Evolutionary conservation across 78 protist species (phyloP).

Genomic region (Bigelowiella natans): DNA sequence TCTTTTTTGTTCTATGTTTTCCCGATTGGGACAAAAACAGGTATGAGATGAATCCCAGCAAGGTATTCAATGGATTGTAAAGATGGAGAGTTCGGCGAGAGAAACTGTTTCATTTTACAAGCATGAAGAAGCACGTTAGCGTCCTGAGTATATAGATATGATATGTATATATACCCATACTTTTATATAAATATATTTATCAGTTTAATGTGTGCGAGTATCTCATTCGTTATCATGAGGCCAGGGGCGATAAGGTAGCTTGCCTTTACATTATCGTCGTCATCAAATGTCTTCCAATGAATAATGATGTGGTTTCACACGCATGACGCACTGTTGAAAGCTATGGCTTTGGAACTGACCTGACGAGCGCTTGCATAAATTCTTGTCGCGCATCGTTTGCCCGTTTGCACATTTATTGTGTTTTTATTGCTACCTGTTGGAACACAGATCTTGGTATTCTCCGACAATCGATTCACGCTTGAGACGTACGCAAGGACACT

Average conservation of each 20-base stretch:
- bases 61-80: too few species aligned
- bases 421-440: neutral
- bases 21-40: too few species aligned
- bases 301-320: neutral
- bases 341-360: too few species aligned
- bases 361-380: too few species aligned
- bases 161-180: neutral
- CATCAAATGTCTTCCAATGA: neutral
- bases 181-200: neutral
- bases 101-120: too few species aligned
- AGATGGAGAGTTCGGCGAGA: too few species aligned
- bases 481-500: conserved; percentile 52
- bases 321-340: neutral
- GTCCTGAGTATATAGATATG: too few species aligned
- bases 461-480: conserved; percentile 74
- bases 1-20: too few species aligned
- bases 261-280: neutral
- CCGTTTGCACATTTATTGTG: neutral
- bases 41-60: too few species aligned
- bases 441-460: conserved; percentile 66
- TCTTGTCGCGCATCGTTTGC: neutral
- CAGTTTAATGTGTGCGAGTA: conserved; percentile 72
- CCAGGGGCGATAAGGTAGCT: conserved; percentile 69
- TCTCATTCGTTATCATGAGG: conserved; percentile 71
- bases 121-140: too few species aligned